These are phyloP conservation scores for Rhododendron molle DNA, from an alignment of 148 eudicot species.

Conservation along the genomic window DNA sequence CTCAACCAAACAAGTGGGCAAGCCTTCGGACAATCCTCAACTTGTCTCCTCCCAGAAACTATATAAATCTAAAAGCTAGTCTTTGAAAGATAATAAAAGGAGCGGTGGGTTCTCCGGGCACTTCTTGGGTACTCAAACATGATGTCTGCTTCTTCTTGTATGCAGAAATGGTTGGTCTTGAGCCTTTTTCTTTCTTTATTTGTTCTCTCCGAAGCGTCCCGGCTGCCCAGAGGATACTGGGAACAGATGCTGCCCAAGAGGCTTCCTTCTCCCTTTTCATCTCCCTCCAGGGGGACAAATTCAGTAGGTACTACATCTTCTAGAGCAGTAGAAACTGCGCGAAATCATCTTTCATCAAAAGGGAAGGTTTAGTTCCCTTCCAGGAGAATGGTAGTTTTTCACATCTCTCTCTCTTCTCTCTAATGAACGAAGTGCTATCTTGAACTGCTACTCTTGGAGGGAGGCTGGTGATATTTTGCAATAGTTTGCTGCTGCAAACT, in stretches of 20 bases:
- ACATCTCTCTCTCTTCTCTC: neutral
- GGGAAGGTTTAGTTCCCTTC: constrained; percentile 38
- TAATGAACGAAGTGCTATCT: neutral
- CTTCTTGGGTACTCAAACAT: constrained; percentile 22
- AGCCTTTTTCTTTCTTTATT: constrained; percentile 37
- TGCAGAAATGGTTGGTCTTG: constrained; percentile 40
- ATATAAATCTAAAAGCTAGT: constrained; percentile 24
- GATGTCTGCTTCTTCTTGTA: constrained; percentile 33
- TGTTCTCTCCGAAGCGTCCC: constrained; percentile 51
- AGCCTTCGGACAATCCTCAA: constrained; percentile 58
- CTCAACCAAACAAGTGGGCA: constrained; percentile 58
- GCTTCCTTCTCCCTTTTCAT: constrained; percentile 52
- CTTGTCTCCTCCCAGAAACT: constrained; percentile 48
- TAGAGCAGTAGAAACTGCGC: constrained; percentile 25
- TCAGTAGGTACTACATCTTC: constrained; percentile 43
- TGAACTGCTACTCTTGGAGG: neutral
- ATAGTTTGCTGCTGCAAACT: neutral
- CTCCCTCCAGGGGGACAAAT: constrained; percentile 78
- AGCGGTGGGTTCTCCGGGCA: constrained; percentile 7
- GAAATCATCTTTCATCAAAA: constrained; percentile 31
- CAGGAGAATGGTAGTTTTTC: neutral
- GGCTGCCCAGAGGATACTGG: constrained; percentile 54
- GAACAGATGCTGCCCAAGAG: constrained; percentile 93
- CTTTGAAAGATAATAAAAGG: constrained; percentile 17
- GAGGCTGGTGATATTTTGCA: neutral